These are phyloP conservation scores for Stephania japonica DNA, from an alignment of 164 flowering plant species.

Conservation along the genomic window DNA sequence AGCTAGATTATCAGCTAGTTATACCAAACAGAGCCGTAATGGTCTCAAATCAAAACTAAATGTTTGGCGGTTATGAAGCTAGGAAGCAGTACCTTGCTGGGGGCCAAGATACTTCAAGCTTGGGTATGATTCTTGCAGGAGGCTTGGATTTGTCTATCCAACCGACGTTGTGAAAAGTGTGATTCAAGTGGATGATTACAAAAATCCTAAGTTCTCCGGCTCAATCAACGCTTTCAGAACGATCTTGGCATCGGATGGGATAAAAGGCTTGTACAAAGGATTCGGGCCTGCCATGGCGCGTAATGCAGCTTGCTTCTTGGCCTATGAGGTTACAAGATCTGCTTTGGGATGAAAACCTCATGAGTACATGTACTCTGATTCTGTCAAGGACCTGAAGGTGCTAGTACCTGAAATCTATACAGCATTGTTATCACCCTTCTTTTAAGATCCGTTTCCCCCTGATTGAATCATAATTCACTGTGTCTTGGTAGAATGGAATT, in stretches of 20 bases:
- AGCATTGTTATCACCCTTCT: neutral
- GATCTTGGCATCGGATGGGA: constrained; percentile 69
- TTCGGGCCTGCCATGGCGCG: constrained; percentile 98
- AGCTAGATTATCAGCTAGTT: no score
- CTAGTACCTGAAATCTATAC: neutral
- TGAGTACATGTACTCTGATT: neutral
- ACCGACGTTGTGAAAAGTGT: constrained; percentile 95
- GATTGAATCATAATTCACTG: neutral
- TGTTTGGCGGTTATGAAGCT: constrained; percentile 92
- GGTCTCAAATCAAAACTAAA: no score
- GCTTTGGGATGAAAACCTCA: constrained; percentile 49
- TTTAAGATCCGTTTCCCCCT: neutral
- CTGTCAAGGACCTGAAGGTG: no score
- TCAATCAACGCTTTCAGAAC: constrained; percentile 73
- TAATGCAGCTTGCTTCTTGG: constrained; percentile 97
- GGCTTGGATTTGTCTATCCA: constrained; percentile 83
- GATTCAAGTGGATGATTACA: constrained; percentile 80
- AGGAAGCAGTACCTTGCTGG: constrained; percentile 75
- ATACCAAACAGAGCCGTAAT: no score
- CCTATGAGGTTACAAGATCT: constrained; percentile 81
- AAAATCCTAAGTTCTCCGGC: constrained; percentile 78
- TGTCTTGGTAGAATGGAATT: constrained; percentile 1
- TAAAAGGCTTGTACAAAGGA: constrained; percentile 87
- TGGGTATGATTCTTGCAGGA: constrained; percentile 79
- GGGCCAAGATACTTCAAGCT: constrained; percentile 67